Base-by-base conservation (phyloP, 225 moss, liverwort and hornwort genomes). In the Pleurozium schreberi region DNA sequence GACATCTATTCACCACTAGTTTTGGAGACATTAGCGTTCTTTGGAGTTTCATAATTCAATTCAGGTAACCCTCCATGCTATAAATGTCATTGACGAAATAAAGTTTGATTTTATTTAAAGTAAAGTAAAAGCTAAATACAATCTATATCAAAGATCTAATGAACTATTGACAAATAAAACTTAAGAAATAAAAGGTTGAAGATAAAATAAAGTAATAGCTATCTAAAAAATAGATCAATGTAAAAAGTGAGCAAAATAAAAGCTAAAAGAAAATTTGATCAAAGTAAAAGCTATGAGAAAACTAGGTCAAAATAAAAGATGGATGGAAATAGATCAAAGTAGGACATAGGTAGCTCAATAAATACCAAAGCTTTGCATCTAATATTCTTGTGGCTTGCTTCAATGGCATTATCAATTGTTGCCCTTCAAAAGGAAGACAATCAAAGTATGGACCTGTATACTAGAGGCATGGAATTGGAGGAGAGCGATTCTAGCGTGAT, bases 21-120 rank as follows among this genome's bases (percentile, higher is more conserved):
- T 31, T 49, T 47, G 49, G 31, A 71, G 10, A 43, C 43, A 43
- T 43, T 3, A 17, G 7, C 6, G 2, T 15, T 27, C 15, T 8
- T 0, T 0, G 3, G 9, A 31, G 7, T 31, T 31, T 74, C 11
- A 12, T 31, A 47, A 49, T 31, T 33, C 49, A 49, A 49, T 49
- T 1, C 0, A 30, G 3, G 6, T 18, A 74, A 31, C 18, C 10
- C 2, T 74, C 11, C 30, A 2, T 30, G 1, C 16, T 28, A 17
- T 9, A 43, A 43, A 27, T 43, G 17, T 71, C 28, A 17, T 45
- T 45, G 6, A 68, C 12, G 22, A 6, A 74, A 30, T 11, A 21
- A n/a, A 68, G 2, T 6, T 68, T 18, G 6, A 30, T 6, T 27
- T 28, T 45, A 26, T 3, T 30, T n/a, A 73, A 6, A 45, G 9